Evolutionary conservation across 106 monocot species (phyloP), one percentile per base, ranked within the genome.

Genomic region (Platanthera guangdongensis): DNA sequence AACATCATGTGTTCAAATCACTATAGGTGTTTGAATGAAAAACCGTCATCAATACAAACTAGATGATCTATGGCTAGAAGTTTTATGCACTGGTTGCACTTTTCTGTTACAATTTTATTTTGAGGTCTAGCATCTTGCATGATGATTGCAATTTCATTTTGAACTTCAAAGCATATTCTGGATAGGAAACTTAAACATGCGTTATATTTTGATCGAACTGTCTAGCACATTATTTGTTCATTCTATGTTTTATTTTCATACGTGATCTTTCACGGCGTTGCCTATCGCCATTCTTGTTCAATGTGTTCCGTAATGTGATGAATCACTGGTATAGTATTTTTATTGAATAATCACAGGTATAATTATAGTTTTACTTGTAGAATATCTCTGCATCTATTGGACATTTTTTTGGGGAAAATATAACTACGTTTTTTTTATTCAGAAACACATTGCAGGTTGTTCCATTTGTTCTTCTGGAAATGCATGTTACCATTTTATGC

Each of bases 371-470:
- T 51, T 70, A 7, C 19, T 50, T 72, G 4, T 19, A 15, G 12
- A 8, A 51, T 72, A 51, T 19, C 46, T 13, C 8, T 51, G 50
- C 10, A 39, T 39, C 39, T 39, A 39, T 22, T 51, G 70, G 12
- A 9, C 51, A 49, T 65, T 65, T n/a, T 16, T 71, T 8, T 22
- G 0, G 10, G 3, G 49, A 71, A 50, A 51, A 51, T 72, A 9
- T 72, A 51, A 70, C 47, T 6, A 7, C n/a, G 19, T 78, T 75
- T 53, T 72, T n/a, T 82, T 50, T 22, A 76, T 87, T 46, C 86
- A 95, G 95, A 95, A 88, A 72, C 95, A 95, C 83, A 74, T 83
- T 65, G 84, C 81, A 28, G 72, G 82, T 30, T 95, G 95, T 46
- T 50, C 76, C 50, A 51, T 81, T 79, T 95, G 95, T 77, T 89